Percentiles rank a stretch among this genome's conserved stretches.
Conservation (phyloP, 2,329 filamentous ascomycete genomes). For the Hysterium pulicare region DNA sequence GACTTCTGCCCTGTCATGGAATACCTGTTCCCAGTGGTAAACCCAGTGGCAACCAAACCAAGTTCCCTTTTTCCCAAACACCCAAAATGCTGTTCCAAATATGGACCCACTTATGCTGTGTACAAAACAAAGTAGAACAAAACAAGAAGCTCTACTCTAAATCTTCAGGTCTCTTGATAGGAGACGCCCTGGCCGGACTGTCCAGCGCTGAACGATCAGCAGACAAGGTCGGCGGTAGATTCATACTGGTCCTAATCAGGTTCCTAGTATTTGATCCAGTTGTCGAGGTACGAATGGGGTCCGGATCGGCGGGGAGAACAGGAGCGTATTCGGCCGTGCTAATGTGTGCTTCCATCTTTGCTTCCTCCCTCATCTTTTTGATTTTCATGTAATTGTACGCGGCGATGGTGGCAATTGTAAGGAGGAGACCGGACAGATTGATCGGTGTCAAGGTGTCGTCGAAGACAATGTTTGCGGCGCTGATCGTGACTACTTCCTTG, state of each 20-base stretch:
- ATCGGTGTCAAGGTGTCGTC: conserved; percentile 81
- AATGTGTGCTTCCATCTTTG: conserved; percentile 49
- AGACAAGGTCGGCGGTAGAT: conserved; percentile 27
- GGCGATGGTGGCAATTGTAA: conserved; percentile 82
- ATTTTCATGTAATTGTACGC: conserved; percentile 97
- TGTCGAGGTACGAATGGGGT: conserved; percentile 14
- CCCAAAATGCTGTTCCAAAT: no score
- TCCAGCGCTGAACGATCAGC: conserved; percentile 18
- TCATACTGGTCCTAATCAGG: conserved; percentile 36
- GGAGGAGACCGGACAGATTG: conserved; percentile 81
- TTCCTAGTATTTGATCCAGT: conserved; percentile 25
- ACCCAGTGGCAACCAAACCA: no score
- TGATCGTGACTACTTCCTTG: conserved; percentile 97
- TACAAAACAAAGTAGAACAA: conserved; percentile 2
- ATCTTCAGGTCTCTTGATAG: conserved; percentile 47
- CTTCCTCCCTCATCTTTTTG: conserved; percentile 78
- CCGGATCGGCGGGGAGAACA: conserved; percentile 29
- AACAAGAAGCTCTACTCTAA: conserved; percentile 31
- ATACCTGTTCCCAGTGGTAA: no score
- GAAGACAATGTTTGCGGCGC: conserved; percentile 81
- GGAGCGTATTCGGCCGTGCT: conserved; percentile 37
- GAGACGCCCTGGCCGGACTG: conserved; percentile 32
- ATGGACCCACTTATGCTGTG: no score
- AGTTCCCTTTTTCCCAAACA: no score
- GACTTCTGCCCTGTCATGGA: no score